Base-by-base conservation (phyloP, 2,329 filamentous ascomycete species). In the Trichoderma simmonsii region DNA sequence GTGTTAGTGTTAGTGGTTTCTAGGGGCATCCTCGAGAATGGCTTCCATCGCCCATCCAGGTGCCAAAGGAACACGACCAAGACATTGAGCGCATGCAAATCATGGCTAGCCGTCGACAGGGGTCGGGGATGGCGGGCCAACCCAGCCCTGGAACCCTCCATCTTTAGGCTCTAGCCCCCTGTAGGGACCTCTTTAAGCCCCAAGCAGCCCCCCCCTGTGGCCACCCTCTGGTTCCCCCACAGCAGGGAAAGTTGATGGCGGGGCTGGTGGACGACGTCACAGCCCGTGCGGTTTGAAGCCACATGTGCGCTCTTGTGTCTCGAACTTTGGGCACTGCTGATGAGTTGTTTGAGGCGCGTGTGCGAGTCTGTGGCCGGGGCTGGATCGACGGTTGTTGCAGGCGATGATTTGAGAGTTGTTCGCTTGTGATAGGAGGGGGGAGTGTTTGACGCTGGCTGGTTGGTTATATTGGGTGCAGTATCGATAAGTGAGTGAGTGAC, bases 231-330 rank as follows among this genome's bases (percentile, higher is more conserved):
- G 34, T 34, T 65, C 62, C 62, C 62, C 62, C 62, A 64, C 57
- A 61, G 9, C 39, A 36, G 9, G 28, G 32, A 56, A n/a, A 36
- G 14, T 36, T 36, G 34, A 36, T 28, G 62, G 51, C 64, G 64
- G 64, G 64, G 64, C 54, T 57, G 64, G 51, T 59, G 18, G 54
- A 67, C 64, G 54, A 68, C 65, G 65, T 68, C 65, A 68, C 65
- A 51, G 65, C 65, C 65, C 56, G 54, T 60, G 54, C 14, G 54
- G 39, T 43, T 32, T 68, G 65, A 43, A 68, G 65, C 56, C 56
- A 48, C 65, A 68, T 68, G 65, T 59, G 34, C 28, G 51, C 56
- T 18, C 51, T 57, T 59, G 18, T 43, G 54, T 68, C 34, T 59
- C 36, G 24, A 24, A 54, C 36, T 7, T n/a, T 65, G 43, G 62